Conservation (phyloP, 2,329 filamentous ascomycete genomes). For the Xylaria sp. region DNA sequence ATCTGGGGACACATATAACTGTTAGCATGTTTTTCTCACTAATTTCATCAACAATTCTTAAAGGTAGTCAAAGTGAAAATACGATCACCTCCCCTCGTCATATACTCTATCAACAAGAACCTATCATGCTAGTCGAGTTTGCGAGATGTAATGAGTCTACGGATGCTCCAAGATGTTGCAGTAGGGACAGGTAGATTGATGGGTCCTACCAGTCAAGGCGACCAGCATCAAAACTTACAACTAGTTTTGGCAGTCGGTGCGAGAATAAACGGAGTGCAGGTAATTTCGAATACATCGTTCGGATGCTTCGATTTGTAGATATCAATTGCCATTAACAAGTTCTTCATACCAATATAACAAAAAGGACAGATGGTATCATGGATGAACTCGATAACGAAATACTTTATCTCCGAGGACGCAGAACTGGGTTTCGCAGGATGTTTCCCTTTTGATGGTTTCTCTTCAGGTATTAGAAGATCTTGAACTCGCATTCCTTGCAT, state of each 20-base stretch:
- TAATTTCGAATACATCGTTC: slow-evolving; percentile 57
- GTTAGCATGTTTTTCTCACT: slow-evolving; percentile 17
- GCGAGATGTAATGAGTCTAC: background rate
- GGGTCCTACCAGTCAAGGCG: background rate
- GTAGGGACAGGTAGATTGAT: background rate
- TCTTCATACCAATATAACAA: slow-evolving; percentile 61
- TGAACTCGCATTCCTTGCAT: slow-evolving; percentile 47
- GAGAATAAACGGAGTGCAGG: slow-evolving; percentile 60
- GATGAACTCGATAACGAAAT: slow-evolving; percentile 58
- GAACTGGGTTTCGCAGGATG: background rate
- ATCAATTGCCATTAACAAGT: slow-evolving; percentile 57
- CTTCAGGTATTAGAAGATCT: slow-evolving; percentile 44
- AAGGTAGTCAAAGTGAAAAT: background rate
- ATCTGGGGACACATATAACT: slow-evolving; percentile 20
- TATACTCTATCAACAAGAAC: background rate
- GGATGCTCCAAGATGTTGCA: background rate
- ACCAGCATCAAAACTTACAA: slow-evolving; percentile 42
- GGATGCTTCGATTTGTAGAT: slow-evolving; percentile 54
- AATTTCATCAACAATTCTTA: background rate
- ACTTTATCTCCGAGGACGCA: slow-evolving; percentile 36
- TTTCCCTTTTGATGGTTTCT: slow-evolving; percentile 29
- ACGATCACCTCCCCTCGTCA: background rate
- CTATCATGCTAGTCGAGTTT: background rate
- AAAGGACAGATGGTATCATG: slow-evolving; percentile 63
- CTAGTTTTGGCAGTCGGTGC: slow-evolving; percentile 44